These are phyloP conservation scores for Talaromyces atroroseus DNA, from an alignment of 2,329 filamentous ascomycete species.

Conservation along the genomic window DNA sequence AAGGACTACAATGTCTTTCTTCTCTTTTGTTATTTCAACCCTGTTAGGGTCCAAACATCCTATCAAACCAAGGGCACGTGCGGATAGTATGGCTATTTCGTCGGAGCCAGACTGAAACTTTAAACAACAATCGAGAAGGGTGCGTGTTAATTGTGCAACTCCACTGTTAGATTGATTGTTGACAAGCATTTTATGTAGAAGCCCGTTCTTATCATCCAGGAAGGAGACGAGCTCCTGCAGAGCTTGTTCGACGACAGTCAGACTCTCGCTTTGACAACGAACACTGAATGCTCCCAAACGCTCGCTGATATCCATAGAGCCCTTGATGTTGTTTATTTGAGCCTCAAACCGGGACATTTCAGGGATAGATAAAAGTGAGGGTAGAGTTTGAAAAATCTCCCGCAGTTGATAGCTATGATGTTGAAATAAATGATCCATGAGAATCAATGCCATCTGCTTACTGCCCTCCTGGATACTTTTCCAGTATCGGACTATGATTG, in stretches of 20 bases:
- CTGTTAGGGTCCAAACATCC: conserved; percentile 89
- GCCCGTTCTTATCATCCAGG: conserved; percentile 66
- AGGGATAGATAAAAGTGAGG: conserved; percentile 67
- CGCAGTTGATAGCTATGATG: conserved; percentile 57
- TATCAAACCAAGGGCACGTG: conserved; percentile 78
- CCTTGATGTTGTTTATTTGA: conserved; percentile 60
- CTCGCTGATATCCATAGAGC: conserved; percentile 59
- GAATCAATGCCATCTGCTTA: conserved; percentile 53
- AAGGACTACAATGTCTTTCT: conserved; percentile 76
- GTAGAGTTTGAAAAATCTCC: conserved; percentile 67
- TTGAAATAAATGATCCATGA: conserved; percentile 62
- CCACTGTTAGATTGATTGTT: conserved; percentile 78
- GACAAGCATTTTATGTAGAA: conserved; percentile 71
- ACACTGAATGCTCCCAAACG: conserved; percentile 65
- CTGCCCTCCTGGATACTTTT: conserved; percentile 56
- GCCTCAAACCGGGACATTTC: conserved; percentile 63
- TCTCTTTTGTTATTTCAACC: conserved; percentile 71
- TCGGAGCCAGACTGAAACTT: conserved; percentile 66
- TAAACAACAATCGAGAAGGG: conserved; percentile 77
- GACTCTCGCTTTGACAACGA: conserved; percentile 75
- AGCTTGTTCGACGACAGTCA: conserved; percentile 76
- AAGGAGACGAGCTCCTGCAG: conserved; percentile 71
- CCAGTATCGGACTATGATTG: conserved; percentile 82
- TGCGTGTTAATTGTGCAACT: conserved; percentile 65
- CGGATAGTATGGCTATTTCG: conserved; percentile 67